Evolutionary conservation across 1,284 basidiomycete species (phyloP), one percentile per base, ranked within the genome.

Genomic region (Amylostereum areolatum): DNA sequence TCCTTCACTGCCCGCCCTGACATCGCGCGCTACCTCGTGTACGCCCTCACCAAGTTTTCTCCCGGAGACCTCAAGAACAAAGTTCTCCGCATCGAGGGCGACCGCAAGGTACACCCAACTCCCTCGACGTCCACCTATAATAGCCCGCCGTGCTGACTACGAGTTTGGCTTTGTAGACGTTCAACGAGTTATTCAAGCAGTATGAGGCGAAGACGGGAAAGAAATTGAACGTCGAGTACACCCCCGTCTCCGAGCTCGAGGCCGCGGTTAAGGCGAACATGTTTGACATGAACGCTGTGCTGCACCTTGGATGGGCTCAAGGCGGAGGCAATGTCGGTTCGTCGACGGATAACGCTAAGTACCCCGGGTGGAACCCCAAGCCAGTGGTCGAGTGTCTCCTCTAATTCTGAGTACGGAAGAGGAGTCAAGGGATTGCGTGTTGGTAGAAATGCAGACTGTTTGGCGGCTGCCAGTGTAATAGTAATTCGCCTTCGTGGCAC

Each of bases 71-170:
- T 72, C 24, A 57, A 66, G 7, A 51, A 64, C 49, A 54, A 52
- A 4, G 60, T 56, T 3, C 63, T 74, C 56, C 64, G 64, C 32
- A 61, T 74, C 27, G 60, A 74, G 52, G 71, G 71, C 6, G 64
- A 70, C 44, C 67, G 65, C 10, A 58, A 32, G 18, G 57, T 59
- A 29, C 8, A 39, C 6, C 34, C 27, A 9, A 4, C 7, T n/a
- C 31, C 18, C 18, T 18, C 12, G 24, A 11, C 9, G 10, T 34
- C 25, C 25, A 25, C 28, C 36, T 4, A 6, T 18, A 2, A 12
- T 10, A 37, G 35, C 18, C 9, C n/a, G 5, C 47, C 8, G 8
- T 30, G 36, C 34, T 48, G 29, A 50, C 44, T 8, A 32, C 24
- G 18, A 18, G 18, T 35, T 11, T 33, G 11, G 3, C n/a, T 0